Evolutionary conservation across 306 rosid species (phyloP).

Genomic region (Delonix regia): DNA sequence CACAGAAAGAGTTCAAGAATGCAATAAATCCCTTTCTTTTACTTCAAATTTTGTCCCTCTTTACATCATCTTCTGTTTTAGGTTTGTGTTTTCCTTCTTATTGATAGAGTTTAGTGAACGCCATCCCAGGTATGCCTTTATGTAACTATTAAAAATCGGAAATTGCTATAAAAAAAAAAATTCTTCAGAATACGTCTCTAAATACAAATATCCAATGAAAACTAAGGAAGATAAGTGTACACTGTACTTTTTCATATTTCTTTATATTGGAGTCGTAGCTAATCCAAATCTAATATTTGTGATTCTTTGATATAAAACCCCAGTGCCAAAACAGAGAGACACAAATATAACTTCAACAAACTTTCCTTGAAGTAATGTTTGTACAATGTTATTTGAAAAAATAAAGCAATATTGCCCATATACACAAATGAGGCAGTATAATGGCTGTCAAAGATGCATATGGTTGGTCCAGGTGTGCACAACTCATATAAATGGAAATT

Average conservation of each 20-base stretch:
- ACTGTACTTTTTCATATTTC: background rate
- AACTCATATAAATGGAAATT: background rate
- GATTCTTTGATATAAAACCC: constrained; percentile 7
- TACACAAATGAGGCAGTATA: constrained; percentile 13
- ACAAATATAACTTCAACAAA: background rate
- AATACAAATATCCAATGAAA: background rate
- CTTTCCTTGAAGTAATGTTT: background rate
- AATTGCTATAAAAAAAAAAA: background rate
- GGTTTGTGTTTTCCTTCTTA: background rate
- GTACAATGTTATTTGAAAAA: constrained; percentile 15
- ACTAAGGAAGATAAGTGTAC: constrained; percentile 2
- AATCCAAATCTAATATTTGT: background rate
- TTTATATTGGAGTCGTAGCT: constrained; percentile 9
- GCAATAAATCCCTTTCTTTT: constrained; percentile 42
- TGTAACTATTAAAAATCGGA: constrained; percentile 2
- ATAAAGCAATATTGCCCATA: constrained; percentile 3
- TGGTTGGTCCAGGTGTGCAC: constrained; percentile 26
- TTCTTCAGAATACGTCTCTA: background rate
- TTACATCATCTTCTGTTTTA: constrained; percentile 14
- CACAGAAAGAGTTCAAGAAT: constrained; percentile 36
- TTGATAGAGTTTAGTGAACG: constrained; percentile 8
- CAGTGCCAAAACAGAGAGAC: constrained; percentile 9
- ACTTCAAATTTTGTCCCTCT: constrained; percentile 31
- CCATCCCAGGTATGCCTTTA: background rate
- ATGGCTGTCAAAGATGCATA: constrained; percentile 21